A percentile compares a stretch with the other conserved stretches of the same genome.
phyloP scores from a whole-genome alignment of 148 eudicot species.

The Cornus florida region DNA sequence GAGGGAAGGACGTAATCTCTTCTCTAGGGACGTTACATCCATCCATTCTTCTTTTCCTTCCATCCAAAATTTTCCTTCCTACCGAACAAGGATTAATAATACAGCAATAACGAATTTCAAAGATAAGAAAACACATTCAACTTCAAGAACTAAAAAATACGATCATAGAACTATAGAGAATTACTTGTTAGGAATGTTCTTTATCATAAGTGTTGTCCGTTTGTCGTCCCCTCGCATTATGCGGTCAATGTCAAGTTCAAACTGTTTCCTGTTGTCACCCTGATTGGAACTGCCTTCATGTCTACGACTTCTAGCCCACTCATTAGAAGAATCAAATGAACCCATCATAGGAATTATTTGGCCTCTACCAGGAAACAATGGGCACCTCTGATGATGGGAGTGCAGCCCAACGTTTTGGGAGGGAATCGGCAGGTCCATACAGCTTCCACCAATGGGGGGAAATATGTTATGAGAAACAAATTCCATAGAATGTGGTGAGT shows the following conservation, averaged over 20 bases:
- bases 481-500: constrained; percentile 53
- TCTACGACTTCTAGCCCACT: constrained; percentile 51
- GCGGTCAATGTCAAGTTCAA: constrained; percentile 63
- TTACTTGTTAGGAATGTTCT: constrained; percentile 85
- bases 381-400: constrained; percentile 47
- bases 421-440: constrained; percentile 45
- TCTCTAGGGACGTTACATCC: no score
- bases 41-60: no score
- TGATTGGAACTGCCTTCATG: constrained; percentile 43
- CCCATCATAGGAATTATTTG: constrained; percentile 45
- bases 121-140: background rate
- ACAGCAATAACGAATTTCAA: background rate
- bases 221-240: constrained; percentile 60
- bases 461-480: constrained; percentile 41
- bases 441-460: constrained; percentile 48
- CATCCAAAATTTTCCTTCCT: no score
- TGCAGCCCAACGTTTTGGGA: constrained; percentile 44
- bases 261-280: constrained; percentile 62
- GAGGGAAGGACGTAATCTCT: no score
- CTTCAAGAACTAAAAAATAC: constrained; percentile 3
- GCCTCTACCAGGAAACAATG: constrained; percentile 49
- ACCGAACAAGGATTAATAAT: no score
- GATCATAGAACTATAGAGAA: constrained; percentile 13
- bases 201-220: constrained; percentile 73
- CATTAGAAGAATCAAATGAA: constrained; percentile 51